These are phyloP conservation scores for Setaria viridis DNA, from an alignment of 202 grass and related monocot genomes.

Conservation along the genomic window DNA sequence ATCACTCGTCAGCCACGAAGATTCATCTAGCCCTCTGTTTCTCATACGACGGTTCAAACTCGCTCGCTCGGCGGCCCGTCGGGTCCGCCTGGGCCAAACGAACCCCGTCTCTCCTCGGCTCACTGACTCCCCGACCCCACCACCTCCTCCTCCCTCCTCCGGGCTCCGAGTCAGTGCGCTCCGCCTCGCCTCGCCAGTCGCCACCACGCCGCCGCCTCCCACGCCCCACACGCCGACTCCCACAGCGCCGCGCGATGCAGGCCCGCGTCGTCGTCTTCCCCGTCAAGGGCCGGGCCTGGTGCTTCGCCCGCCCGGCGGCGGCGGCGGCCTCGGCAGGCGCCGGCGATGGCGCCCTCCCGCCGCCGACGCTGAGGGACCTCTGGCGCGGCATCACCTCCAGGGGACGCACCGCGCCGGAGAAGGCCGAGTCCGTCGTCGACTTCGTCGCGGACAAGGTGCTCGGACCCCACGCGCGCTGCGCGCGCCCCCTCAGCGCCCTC, in stretches of 20 bases:
- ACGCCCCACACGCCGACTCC: not conserved
- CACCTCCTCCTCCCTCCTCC: not conserved
- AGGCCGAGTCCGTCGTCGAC: conserved; percentile 68
- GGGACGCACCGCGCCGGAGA: conserved; percentile 54
- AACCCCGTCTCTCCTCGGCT: not conserved
- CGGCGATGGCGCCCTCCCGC: conserved; percentile 31
- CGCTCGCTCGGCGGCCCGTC: not conserved
- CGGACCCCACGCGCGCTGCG: not conserved
- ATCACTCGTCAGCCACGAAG: too few relatives aligned
- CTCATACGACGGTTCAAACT: not conserved
- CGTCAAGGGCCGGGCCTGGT: conserved; percentile 82
- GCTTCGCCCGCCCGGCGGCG: conserved; percentile 55
- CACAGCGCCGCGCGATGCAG: conserved; percentile 55
- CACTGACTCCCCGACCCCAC: conserved; percentile 41
- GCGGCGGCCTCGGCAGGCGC: conserved; percentile 14
- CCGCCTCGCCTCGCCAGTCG: conserved; percentile 21
- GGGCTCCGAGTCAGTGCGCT: conserved; percentile 12
- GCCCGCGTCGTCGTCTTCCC: conserved; percentile 89
- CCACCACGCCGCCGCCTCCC: conserved; percentile 7
- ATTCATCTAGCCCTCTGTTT: too few relatives aligned
- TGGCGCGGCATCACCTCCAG: conserved; percentile 63
- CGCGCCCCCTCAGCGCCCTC: not conserved
- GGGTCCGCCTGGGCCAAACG: not conserved
- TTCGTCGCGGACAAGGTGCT: conserved; percentile 79
- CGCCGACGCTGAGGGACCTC: conserved; percentile 61